Evolutionary conservation across 2,329 filamentous ascomycete genomes (phyloP).

Genomic region (Hymenoscyphus linearis): DNA sequence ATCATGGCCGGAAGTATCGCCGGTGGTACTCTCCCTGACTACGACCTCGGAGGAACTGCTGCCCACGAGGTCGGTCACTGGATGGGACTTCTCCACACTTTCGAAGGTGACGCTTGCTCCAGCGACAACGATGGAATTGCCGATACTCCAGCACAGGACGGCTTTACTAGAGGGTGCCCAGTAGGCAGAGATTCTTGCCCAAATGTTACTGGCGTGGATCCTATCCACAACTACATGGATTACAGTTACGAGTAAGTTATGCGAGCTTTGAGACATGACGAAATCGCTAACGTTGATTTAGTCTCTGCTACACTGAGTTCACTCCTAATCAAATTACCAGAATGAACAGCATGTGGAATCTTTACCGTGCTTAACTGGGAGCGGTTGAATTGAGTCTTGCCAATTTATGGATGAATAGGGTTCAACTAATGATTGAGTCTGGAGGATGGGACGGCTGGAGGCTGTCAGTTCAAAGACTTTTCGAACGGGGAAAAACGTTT

Average conservation of each 20-base stretch:
- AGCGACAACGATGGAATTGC: slow-evolving; percentile 35
- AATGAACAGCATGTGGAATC: slow-evolving; percentile 17
- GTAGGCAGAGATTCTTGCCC: slow-evolving; percentile 35
- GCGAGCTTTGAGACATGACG: neutral
- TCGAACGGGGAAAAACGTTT: neutral
- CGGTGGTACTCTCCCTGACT: slow-evolving; percentile 32
- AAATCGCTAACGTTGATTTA: neutral
- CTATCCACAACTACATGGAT: slow-evolving; percentile 35
- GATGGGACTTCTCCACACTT: slow-evolving; percentile 45
- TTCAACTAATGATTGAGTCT: neutral
- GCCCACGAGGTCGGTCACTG: slow-evolving; percentile 46
- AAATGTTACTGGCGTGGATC: slow-evolving; percentile 22
- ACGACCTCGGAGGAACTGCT: slow-evolving; percentile 36
- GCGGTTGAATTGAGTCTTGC: neutral
- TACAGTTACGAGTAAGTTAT: slow-evolving; percentile 35
- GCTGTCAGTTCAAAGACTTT: neutral
- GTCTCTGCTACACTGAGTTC: slow-evolving; percentile 41
- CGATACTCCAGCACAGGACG: slow-evolving; percentile 32
- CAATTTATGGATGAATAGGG: neutral
- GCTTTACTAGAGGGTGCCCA: slow-evolving; percentile 34
- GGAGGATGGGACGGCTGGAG: neutral
- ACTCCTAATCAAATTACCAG: slow-evolving; percentile 16
- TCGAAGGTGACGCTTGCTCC: slow-evolving; percentile 38
- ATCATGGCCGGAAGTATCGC: slow-evolving; percentile 36
- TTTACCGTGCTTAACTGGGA: slow-evolving; percentile 11